Evolutionary conservation across 768 basidiomycete genomes (phyloP), one percentile per base, ranked within the genome.

Genomic region (Leucocoprinus leucothites): DNA sequence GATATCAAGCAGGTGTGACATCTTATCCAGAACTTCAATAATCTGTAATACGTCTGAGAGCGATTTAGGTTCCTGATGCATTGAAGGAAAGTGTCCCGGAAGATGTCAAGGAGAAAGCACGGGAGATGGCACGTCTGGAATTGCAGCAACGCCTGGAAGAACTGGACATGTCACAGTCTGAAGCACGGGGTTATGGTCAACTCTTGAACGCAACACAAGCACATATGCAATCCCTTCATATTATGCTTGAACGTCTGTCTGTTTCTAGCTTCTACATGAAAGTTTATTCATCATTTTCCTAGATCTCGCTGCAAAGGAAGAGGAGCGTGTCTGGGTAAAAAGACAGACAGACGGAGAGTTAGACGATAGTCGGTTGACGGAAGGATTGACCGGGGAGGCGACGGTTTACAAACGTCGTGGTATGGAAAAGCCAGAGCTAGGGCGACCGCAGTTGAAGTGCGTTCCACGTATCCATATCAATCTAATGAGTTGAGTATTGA

Each of bases 321-420:
- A 86, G 61, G 85, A 86, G 58, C 79, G 85, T 11, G 78, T 87
- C 1, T 87, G 85, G 85, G 71, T 86, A 14, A 87, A 86, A 63
- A 79, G 85, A 1, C 85, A 86, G 66, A 85, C 81, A 1, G 85
- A 87, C 61, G 85, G 85, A 35, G 85, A 87, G 60, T 72, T 87
- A 3, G 85, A 87, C 58, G 84, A 86, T 62, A 82, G 74, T 55
- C 75, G 85, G 14, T 65, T 87, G 49, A 83, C 82, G 9, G 85
- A 87, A 63, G 85, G 85, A 19, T 64, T 87, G 31, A 86, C 85
- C 9, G 85, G 85, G 8, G 85, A 87, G 63, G 74, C 82, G 8
- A 81, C 84, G 0, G 84, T 87, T 2, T 87, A 87, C 67, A 87
- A 87, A 61, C 80, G 85, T 22, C 77, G 85, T 24, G 81, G 82